Percentiles rank a stretch among this genome's conserved stretches.
These are phyloP conservation scores for Euphorbia peplus DNA, from an alignment of 345 rosid species.

Conservation along the genomic window DNA sequence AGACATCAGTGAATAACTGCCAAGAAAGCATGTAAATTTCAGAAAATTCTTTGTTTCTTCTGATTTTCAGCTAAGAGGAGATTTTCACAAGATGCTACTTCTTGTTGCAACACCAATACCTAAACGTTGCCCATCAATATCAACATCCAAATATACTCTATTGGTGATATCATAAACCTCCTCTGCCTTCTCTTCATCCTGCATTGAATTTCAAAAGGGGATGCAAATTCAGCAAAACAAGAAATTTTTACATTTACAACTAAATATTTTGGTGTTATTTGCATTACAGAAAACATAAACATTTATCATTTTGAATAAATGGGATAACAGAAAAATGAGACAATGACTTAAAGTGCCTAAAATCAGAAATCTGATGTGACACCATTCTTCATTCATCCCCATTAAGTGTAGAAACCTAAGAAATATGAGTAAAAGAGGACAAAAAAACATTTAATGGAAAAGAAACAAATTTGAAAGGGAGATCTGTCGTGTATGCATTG, in stretches of 20 bases:
- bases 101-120: slow-evolving; percentile 36
- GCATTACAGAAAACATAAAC: background rate
- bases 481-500: background rate
- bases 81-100: background rate
- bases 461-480: background rate
- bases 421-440: background rate
- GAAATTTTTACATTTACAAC: background rate
- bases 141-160: slow-evolving; percentile 88
- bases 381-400: background rate
- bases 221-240: background rate
- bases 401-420: background rate
- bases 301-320: background rate
- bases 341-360: background rate
- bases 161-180: slow-evolving; percentile 71
- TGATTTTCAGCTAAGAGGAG: background rate
- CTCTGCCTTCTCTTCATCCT: slow-evolving; percentile 54
- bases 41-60: background rate
- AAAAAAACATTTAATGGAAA: background rate
- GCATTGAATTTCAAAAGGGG: background rate
- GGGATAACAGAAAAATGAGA: background rate
- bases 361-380: background rate
- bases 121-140: slow-evolving; percentile 83
- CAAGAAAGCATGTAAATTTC: background rate
- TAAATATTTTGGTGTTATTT: background rate
- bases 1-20: background rate